Base-by-base conservation (phyloP, 1,284 basidiomycete genomes). In the Mycena sp. region DNA sequence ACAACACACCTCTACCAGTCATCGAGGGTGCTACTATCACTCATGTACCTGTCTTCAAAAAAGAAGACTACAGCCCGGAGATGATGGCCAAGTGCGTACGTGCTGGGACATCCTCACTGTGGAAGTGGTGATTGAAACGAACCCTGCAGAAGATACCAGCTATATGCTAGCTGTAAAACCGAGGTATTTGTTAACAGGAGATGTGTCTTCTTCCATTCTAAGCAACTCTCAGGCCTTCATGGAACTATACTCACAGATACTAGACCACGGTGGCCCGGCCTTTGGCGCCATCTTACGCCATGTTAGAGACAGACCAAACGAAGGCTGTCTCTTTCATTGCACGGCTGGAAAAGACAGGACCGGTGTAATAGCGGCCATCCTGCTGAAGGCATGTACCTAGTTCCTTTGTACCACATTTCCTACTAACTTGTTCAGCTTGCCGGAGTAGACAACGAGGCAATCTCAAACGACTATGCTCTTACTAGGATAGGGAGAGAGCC, bases 271-370 rank as follows among this genome's bases (percentile, higher is more conserved):
- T 7, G 89, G 88, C 9, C 74, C 75, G 16, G 83, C 90, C 4
- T 92, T 91, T 69, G 85, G 87, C 17, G 72, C 78, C 2, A 87
- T 93, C 56, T 79, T 93, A 16, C 83, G 87, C 55, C 89, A 92
- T 72, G 81, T 93, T 28, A 81, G 87, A 58, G 91, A 93, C 70
- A 81, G 80, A 65, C 89, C 91, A 72, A 80, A 82, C 43, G 83
- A 86, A 51, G 84, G 83, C 0, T 88, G 83, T 66, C 64, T 93
- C 30, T 90, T 93, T 67, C 91, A 93, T 69, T 93, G 91, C 68
- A 93, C 91, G 60, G 90, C 91, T 74, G 92, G 92, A 10, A 93
- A 93, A 74, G 92, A 93, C 75, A 79, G 91, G 67, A 93, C 91
- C 3, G 92, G 91, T 10, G 78, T 93, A n/a, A 75, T 89, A 43